Base-by-base conservation (phyloP, 139 green algal genomes). In the Chlorella ohadii region DNA sequence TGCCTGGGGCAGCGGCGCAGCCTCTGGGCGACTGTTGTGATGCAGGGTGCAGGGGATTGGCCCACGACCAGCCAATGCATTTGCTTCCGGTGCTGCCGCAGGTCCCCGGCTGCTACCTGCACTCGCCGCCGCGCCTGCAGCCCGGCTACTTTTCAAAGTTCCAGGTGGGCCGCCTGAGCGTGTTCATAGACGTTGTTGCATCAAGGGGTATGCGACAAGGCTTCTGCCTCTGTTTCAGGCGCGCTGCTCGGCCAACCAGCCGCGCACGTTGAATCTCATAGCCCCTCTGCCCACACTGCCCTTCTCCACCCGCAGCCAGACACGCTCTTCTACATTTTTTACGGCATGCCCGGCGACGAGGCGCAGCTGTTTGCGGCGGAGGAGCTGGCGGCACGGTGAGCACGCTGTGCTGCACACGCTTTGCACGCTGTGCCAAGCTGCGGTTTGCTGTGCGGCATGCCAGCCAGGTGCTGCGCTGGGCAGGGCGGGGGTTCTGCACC, bases 251-350 rank as follows among this genome's bases (percentile, higher is more conserved):
- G n/a, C n/a, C n/a, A n/a, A n/a, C n/a, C n/a, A n/a, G n/a, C n/a
- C n/a, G n/a, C n/a, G n/a, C n/a, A n/a, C n/a, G n/a, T n/a, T n/a
- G n/a, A n/a, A n/a, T n/a, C n/a, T n/a, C n/a, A n/a, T n/a, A n/a
- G n/a, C n/a, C n/a, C 67, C 16, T 1, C 67, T 70, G 23, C 67
- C 36, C 66, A 23, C 31, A 3, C 66, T 72, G 2, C 7, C 44
- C 44, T 51, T 59, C 61, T 34, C 61, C 27, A 12, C 41, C 41
- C 61, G 71, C 71, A 81, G 72, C 92, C 96, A 79, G 97, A 99
- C 76, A 99, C 97, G 31, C 91, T 99, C 47, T 99, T 99, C 88
- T 99, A 99, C 93, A 95, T 98, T 72, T 99, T 98, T 84, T 99
- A 99, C 88, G 93, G 86, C 67, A 91, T 92, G 87, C 91, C 93